Base-by-base conservation (phyloP, 495 filamentous ascomycete species). In the Penicillium atrosanguineum region DNA sequence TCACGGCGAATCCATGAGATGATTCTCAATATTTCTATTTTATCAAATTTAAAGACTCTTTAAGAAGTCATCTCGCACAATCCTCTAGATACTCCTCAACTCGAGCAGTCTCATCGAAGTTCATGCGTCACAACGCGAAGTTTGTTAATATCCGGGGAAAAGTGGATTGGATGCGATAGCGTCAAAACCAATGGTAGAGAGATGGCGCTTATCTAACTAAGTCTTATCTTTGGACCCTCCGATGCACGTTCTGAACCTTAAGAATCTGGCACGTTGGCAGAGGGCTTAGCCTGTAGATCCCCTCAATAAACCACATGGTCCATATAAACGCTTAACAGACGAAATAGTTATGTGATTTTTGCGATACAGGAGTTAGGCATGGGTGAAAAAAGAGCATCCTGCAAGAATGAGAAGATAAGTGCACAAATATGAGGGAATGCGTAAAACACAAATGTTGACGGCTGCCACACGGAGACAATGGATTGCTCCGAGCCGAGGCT, bases 181-280 rank as follows among this genome's bases (percentile, higher is more conserved):
- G 3, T 34, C 9, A 15, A 34, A 15, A 8, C n/a, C 37, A 39
- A 40, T 49, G 12, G 47, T n/a, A 36, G 47, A 19, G 2, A 21
- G 47, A 49, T 49, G 36, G 47, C 34, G 31, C 20, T 5, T 21
- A 36, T 29, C 18, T 15, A 49, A n/a, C n/a, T n/a, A n/a, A n/a
- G n/a, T 25, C 38, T 25, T 16, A 4, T 28, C 1, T 9, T 31
- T 41, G 16, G 23, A 29, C 46, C 14, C 31, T 38, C 45, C 14
- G 31, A 47, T n/a, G 46, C 46, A 48, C 46, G 29, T 36, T 31
- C 29, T 36, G 46, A 48, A 36, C 46, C 31, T 34, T 8, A 31
- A 31, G 4, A 1, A 31, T 6, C 28, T 7, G 7, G 28, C 28
- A 7, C 28, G 7, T 31, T 31, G 28, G 20, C 20, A 34, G 29